Percentiles rank a stretch among this genome's conserved stretches.
These are phyloP conservation scores for Pseudovirgaria hyperparasitica DNA, from an alignment of 2,329 filamentous ascomycete genomes.

Conservation along the genomic window DNA sequence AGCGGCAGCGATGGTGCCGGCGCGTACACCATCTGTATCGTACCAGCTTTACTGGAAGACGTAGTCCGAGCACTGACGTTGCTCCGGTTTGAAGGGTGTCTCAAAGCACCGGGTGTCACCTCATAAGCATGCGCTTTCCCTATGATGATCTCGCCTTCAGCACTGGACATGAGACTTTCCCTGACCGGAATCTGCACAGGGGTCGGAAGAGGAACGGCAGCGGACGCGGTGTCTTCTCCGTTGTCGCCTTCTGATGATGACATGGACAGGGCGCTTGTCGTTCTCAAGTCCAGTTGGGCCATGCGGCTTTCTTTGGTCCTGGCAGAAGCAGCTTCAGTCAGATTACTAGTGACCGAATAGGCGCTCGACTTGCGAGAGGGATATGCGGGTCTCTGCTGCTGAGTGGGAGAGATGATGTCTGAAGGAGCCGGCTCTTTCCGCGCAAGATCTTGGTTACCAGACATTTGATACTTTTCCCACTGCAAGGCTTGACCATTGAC, in stretches of 20 bases:
- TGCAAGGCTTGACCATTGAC: not conserved
- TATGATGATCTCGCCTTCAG: constrained; percentile 20
- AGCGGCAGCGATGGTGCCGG: constrained; percentile 15
- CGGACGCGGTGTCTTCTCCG: constrained; percentile 7
- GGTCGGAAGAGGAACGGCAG: constrained; percentile 6
- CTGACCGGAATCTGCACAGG: constrained; percentile 16
- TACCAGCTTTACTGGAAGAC: constrained; percentile 22
- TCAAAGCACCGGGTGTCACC: constrained; percentile 16
- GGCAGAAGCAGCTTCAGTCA: constrained; percentile 13
- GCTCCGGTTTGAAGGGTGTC: constrained; percentile 6
- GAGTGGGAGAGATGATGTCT: too few species aligned
- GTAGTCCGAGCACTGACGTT: constrained; percentile 20
- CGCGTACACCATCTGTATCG: constrained; percentile 27
- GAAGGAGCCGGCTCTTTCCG: too few species aligned
- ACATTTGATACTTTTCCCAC: too few species aligned
- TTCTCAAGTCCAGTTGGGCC: constrained; percentile 20
- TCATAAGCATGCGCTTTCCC: constrained; percentile 25
- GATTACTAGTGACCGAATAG: constrained; percentile 2
- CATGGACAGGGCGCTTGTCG: constrained; percentile 25
- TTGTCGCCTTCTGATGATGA: constrained; percentile 26
- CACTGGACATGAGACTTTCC: constrained; percentile 15
- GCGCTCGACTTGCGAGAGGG: not conserved
- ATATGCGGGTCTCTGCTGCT: too few species aligned
- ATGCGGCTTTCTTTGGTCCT: constrained; percentile 21
- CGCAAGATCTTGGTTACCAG: too few species aligned